Evolutionary conservation across 1,284 basidiomycete genomes (phyloP).

Genomic region (Moesziomyces sp.): DNA sequence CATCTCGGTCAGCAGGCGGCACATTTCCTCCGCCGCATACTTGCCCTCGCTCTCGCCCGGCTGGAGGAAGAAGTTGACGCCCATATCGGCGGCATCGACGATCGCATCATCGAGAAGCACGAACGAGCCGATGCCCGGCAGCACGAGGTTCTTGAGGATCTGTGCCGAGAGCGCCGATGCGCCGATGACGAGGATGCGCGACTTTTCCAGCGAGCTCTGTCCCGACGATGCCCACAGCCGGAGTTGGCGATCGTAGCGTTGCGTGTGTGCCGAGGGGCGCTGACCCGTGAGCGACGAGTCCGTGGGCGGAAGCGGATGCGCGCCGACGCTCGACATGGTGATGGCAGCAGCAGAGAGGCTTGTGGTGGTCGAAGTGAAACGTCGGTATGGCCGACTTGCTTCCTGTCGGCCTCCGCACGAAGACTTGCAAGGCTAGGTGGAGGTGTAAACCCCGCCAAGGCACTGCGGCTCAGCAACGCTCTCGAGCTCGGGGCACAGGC

Average conservation of each 20-base stretch:
- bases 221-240: conserved; percentile 96
- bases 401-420: no score
- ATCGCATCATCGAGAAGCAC: conserved; percentile 80
- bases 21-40: conserved; percentile 81
- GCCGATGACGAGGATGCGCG: conserved; percentile 83
- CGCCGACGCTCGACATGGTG: conserved; percentile 40
- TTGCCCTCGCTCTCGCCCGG: conserved; percentile 78
- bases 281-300: conserved; percentile 33
- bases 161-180: conserved; percentile 83
- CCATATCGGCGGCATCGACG: conserved; percentile 81
- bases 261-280: conserved; percentile 60
- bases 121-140: conserved; percentile 91
- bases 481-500: not conserved
- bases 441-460: no score
- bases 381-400: not conserved
- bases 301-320: conserved; percentile 26
- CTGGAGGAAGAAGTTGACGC: conserved; percentile 95
- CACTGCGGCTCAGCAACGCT: no score
- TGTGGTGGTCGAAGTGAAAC: not conserved
- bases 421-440: no score
- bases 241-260: conserved; percentile 66
- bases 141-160: conserved; percentile 91
- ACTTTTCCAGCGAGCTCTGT: conserved; percentile 87
- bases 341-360: not conserved
- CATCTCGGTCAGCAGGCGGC: conserved; percentile 81